phyloP scores from a whole-genome alignment of 2,329 filamentous ascomycete species.

The Diaporthe humulicola region DNA sequence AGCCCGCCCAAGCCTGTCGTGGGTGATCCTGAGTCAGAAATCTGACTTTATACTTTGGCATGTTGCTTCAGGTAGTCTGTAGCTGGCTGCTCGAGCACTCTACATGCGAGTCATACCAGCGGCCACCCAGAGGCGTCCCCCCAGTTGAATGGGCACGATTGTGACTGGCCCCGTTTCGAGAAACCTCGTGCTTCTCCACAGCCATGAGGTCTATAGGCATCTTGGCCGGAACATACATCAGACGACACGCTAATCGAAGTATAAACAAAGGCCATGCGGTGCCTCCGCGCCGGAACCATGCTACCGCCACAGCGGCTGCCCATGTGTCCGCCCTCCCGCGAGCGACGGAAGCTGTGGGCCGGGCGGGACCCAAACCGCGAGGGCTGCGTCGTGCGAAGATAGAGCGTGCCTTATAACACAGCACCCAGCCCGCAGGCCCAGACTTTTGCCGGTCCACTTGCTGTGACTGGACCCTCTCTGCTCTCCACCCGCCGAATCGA shows the following conservation, averaged over 20 bases:
- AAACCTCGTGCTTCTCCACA: not conserved
- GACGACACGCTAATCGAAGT: conserved; percentile 16
- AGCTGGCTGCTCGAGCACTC: conserved; percentile 7
- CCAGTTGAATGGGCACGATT: not conserved
- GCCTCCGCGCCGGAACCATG: not conserved
- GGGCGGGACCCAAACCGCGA: not conserved
- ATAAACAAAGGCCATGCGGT: not conserved
- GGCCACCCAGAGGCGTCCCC: not conserved
- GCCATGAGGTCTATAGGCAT: not conserved
- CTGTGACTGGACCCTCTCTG: not conserved
- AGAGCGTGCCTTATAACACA: not conserved
- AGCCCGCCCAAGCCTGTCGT: not conserved
- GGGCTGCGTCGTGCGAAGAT: not conserved
- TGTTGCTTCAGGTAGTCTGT: not conserved
- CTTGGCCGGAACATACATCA: not conserved
- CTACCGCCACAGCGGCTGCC: not conserved
- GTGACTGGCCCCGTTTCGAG: not conserved
- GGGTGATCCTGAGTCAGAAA: not conserved
- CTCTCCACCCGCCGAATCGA: not conserved
- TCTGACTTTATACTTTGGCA: conserved; percentile 6
- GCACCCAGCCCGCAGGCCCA: not conserved
- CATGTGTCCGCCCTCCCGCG: not conserved
- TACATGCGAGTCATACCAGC: conserved; percentile 9
- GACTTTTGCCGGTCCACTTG: not conserved
- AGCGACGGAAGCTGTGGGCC: not conserved